A percentile compares a stretch with the other conserved stretches of the same genome.
These are phyloP conservation scores for Annulohypoxylon bovei DNA, from an alignment of 495 filamentous ascomycete species.

Conservation along the genomic window DNA sequence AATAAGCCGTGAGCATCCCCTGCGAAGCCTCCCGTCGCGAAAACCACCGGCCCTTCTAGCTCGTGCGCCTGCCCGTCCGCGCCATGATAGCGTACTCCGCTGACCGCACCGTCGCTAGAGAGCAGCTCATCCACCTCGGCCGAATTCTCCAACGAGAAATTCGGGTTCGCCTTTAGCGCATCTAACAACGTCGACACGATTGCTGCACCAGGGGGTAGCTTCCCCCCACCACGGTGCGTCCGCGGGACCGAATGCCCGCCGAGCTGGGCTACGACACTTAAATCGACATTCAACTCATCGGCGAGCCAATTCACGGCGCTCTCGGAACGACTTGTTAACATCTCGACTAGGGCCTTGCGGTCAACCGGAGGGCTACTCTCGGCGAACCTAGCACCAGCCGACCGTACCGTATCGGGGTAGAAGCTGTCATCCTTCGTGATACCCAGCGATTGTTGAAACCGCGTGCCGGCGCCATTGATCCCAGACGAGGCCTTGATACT, in stretches of 20 bases:
- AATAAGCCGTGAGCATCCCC: slow-evolving; percentile 66
- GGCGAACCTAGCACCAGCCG: slow-evolving; percentile 51
- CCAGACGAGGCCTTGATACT: slow-evolving; percentile 71
- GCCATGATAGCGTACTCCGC: slow-evolving; percentile 49
- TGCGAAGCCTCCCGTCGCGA: slow-evolving; percentile 67
- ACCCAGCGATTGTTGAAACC: slow-evolving; percentile 53
- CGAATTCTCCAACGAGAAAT: slow-evolving; percentile 58
- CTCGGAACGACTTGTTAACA: slow-evolving; percentile 52
- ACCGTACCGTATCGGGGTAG: slow-evolving; percentile 63
- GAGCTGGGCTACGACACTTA: slow-evolving; percentile 63
- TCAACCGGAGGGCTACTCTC: slow-evolving; percentile 26
- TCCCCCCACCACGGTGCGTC: slow-evolving; percentile 64
- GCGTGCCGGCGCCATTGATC: slow-evolving; percentile 68
- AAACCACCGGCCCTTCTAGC: slow-evolving; percentile 62
- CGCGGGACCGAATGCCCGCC: slow-evolving; percentile 63
- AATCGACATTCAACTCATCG: slow-evolving; percentile 61
- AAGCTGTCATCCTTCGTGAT: slow-evolving; percentile 52
- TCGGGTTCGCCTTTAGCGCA: slow-evolving; percentile 50
- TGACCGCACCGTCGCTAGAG: slow-evolving; percentile 39
- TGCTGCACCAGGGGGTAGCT: slow-evolving; percentile 61
- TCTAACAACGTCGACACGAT: slow-evolving; percentile 63
- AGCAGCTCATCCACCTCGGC: slow-evolving; percentile 59
- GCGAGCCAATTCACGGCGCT: slow-evolving; percentile 62
- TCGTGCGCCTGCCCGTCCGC: slow-evolving; percentile 36
- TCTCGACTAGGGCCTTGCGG: slow-evolving; percentile 55